A percentile compares a stretch with the other conserved stretches of the same genome.
These are phyloP conservation scores for Colletotrichum spaethianum DNA, from an alignment of 2,329 filamentous ascomycete species.

Conservation along the genomic window DNA sequence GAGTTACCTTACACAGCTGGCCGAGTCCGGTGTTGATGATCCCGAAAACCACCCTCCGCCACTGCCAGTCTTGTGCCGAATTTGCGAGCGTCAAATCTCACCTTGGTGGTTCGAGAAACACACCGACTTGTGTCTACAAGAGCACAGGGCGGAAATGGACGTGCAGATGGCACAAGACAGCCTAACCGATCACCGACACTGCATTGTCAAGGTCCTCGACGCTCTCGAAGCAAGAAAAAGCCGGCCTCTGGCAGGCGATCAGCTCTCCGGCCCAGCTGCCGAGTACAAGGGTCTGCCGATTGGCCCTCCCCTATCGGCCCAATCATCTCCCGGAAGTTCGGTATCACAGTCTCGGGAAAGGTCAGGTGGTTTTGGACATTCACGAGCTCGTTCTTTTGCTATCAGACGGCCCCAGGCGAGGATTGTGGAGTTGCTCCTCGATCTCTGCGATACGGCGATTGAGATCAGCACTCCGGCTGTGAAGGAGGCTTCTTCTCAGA, in stretches of 20 bases:
- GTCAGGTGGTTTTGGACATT: constrained; percentile 83
- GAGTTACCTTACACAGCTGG: constrained; percentile 90
- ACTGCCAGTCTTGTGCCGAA: constrained; percentile 89
- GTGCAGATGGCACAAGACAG: constrained; percentile 96
- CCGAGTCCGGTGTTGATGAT: constrained; percentile 85
- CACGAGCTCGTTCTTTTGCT: constrained; percentile 89
- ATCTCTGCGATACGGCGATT: constrained; percentile 94
- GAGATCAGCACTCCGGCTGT: constrained; percentile 96
- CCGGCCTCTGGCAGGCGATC: constrained; percentile 71
- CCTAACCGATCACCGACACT: constrained; percentile 90
- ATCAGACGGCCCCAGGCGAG: constrained; percentile 90
- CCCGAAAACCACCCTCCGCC: constrained; percentile 84
- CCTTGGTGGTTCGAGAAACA: constrained; percentile 99
- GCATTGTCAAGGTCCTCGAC: constrained; percentile 95
- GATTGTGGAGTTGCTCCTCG: constrained; percentile 94
- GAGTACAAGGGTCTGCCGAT: constrained; percentile 93
- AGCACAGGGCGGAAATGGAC: constrained; percentile 97
- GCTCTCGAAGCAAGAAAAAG: constrained; percentile 86
- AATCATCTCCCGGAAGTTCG: constrained; percentile 80
- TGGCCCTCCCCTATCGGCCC: constrained; percentile 79
- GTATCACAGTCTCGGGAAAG: constrained; percentile 80
- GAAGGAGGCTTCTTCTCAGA: constrained; percentile 81
- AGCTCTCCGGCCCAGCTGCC: constrained; percentile 68
- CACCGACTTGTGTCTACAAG: constrained; percentile 94
- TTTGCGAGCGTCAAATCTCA: constrained; percentile 96